phyloP scores from a whole-genome alignment of 257 asterid genomes.

The Osmanthus fragrans region DNA sequence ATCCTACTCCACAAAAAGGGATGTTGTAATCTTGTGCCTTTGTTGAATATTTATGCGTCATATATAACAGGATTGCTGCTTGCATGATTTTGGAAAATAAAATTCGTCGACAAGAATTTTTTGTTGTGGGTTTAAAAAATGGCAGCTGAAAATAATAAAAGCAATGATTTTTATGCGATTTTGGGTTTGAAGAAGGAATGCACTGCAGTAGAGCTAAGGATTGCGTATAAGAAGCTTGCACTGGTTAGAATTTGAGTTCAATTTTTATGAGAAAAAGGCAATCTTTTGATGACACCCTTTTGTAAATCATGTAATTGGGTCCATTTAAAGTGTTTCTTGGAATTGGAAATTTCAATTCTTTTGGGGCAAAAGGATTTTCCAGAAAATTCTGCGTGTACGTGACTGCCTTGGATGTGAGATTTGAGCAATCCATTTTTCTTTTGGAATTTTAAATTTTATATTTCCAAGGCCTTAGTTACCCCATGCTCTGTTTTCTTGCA shows the following conservation, averaged over 20 bases:
- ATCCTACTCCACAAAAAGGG: background rate
- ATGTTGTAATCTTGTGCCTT: conserved; percentile 23
- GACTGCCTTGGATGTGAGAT: too few species aligned
- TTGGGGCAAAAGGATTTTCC: background rate
- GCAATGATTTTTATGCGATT: conserved; percentile 60
- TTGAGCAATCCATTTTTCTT: background rate
- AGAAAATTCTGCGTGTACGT: too few species aligned
- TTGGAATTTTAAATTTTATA: background rate
- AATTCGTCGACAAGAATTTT: conserved; percentile 55
- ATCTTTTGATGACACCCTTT: background rate
- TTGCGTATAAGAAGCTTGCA: conserved; percentile 83
- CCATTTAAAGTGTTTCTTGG: conserved; percentile 7
- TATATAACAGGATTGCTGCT: background rate
- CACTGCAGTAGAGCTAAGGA: conserved; percentile 58
- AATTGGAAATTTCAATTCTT: background rate
- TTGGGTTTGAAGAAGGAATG: conserved; percentile 81
- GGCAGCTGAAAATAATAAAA: conserved; percentile 52
- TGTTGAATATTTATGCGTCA: background rate
- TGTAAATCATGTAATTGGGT: background rate
- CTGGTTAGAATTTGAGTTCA: conserved; percentile 48
- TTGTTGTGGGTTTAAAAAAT: conserved; percentile 36
- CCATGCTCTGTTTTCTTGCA: background rate
- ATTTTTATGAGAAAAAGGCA: background rate
- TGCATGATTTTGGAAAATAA: conserved; percentile 15
- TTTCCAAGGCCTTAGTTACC: background rate